These are phyloP conservation scores for Globisporangium megalacanthum DNA, from an alignment of 352 stramenopile genomes.

Conservation along the genomic window DNA sequence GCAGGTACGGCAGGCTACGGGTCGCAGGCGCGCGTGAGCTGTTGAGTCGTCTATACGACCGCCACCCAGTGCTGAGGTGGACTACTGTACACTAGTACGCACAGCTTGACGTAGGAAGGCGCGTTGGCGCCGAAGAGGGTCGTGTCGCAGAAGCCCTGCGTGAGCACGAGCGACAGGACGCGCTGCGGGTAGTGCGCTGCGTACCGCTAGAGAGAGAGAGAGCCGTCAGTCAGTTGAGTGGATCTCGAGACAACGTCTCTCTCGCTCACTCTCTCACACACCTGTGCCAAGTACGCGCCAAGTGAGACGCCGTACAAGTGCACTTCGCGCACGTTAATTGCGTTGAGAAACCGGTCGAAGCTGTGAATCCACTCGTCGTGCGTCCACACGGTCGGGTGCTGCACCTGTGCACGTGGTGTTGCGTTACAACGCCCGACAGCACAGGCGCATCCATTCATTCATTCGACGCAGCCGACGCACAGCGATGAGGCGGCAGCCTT, in stretches of 20 bases:
- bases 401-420: conserved; percentile 22
- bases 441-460: too few relatives aligned
- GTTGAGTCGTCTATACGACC: too few relatives aligned
- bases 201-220: conserved; percentile 42
- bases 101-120: conserved; percentile 50
- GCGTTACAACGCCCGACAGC: too few relatives aligned
- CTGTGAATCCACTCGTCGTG: conserved; percentile 79
- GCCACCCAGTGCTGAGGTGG: too few relatives aligned
- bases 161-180: conserved; percentile 54
- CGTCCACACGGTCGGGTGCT: conserved; percentile 69
- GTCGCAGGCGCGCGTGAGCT: neutral
- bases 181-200: conserved; percentile 50
- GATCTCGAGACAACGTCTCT: too few relatives aligned
- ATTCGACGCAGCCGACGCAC: conserved; percentile 18
- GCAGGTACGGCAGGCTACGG: conserved; percentile 51
- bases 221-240: neutral
- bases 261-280: conserved; percentile 7
- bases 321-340: conserved; percentile 44
- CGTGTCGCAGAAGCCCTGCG: conserved; percentile 61
- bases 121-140: conserved; percentile 32
- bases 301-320: conserved; percentile 71
- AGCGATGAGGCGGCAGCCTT: conserved; percentile 61
- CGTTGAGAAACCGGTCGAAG: conserved; percentile 75
- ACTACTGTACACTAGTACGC: neutral
- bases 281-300: conserved; percentile 66